Conservation (phyloP, 2,329 filamentous ascomycete species). For the Aureobasidium zeae region DNA sequence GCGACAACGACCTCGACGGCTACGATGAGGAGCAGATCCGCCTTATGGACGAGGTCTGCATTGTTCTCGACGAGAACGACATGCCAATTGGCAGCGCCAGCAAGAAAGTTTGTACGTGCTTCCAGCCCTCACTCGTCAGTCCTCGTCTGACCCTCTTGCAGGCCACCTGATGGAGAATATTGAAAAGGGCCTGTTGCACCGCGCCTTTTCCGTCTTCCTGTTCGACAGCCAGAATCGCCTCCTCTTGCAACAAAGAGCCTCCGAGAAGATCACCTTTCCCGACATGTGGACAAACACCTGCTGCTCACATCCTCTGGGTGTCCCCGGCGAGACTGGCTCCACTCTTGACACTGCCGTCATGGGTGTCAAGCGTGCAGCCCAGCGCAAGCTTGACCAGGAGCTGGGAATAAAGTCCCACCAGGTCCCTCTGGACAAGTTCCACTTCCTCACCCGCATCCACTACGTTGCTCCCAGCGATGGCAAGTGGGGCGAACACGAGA, state of each 20-base stretch:
- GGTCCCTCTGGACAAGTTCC: constrained; percentile 84
- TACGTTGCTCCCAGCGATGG: constrained; percentile 96
- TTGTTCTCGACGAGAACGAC: constrained; percentile 88
- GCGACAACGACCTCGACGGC: constrained; percentile 64
- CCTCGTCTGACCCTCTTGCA: constrained; percentile 30
- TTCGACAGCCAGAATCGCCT: constrained; percentile 91
- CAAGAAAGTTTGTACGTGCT: constrained; percentile 84
- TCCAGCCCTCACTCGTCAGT: not conserved
- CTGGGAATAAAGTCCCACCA: constrained; percentile 82
- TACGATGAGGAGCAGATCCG: constrained; percentile 98
- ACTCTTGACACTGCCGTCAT: constrained; percentile 69
- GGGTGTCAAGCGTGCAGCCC: constrained; percentile 84
- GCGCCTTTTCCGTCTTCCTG: constrained; percentile 95
- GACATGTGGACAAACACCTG: constrained; percentile 99
- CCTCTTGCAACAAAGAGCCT: constrained; percentile 87
- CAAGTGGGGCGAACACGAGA: constrained; percentile 98
- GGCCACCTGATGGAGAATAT: constrained; percentile 99
- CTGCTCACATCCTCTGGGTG: constrained; percentile 91
- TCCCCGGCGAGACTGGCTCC: constrained; percentile 82
- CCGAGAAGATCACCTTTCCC: constrained; percentile 99
- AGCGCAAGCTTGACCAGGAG: constrained; percentile 90
- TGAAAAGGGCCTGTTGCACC: constrained; percentile 87
- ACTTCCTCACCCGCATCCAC: constrained; percentile 92
- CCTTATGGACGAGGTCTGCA: constrained; percentile 98
- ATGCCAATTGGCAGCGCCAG: constrained; percentile 87